phyloP scores from a whole-genome alignment of 495 filamentous ascomycete species.

The Alectoria sarmentosa region DNA sequence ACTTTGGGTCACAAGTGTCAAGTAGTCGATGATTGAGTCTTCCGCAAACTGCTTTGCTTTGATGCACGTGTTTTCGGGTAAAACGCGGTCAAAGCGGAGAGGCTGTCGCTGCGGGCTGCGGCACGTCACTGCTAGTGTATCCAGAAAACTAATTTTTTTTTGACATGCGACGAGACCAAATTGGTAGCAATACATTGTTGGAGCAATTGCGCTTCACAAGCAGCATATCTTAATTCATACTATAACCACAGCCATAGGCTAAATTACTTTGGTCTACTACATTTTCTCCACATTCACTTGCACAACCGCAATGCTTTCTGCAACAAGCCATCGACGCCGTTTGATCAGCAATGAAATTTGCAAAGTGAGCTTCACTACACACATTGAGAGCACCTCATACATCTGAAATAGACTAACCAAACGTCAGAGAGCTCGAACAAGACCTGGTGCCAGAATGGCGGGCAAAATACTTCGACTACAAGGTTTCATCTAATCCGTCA shows the following conservation, averaged over 20 bases:
- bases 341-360: constrained; percentile 50
- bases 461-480: constrained; percentile 88
- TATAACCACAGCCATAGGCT: not conserved
- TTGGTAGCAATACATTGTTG: not conserved
- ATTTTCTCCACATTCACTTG: not conserved
- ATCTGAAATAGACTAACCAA: constrained; percentile 25
- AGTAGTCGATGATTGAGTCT: not conserved
- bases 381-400: not conserved
- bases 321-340: constrained; percentile 9
- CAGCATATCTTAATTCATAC: not conserved
- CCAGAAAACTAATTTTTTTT: not conserved
- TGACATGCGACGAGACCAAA: constrained; percentile 16
- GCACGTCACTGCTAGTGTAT: constrained; percentile 4
- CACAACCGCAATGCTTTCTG: constrained; percentile 23
- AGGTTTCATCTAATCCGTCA: constrained; percentile 39
- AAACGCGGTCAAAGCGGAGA: constrained; percentile 14
- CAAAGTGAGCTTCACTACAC: constrained; percentile 41
- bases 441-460: constrained; percentile 90
- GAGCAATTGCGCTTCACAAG: constrained; percentile 10
- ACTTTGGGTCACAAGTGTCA: no score
- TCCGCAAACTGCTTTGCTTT: constrained; percentile 10
- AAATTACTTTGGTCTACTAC: not conserved
- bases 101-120: constrained; percentile 2
- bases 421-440: constrained; percentile 66
- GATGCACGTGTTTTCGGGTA: constrained; percentile 14